Evolutionary conservation across 2,329 filamentous ascomycete species (phyloP), one percentile per base, ranked within the genome.

Genomic region (Fusarium sp.): DNA sequence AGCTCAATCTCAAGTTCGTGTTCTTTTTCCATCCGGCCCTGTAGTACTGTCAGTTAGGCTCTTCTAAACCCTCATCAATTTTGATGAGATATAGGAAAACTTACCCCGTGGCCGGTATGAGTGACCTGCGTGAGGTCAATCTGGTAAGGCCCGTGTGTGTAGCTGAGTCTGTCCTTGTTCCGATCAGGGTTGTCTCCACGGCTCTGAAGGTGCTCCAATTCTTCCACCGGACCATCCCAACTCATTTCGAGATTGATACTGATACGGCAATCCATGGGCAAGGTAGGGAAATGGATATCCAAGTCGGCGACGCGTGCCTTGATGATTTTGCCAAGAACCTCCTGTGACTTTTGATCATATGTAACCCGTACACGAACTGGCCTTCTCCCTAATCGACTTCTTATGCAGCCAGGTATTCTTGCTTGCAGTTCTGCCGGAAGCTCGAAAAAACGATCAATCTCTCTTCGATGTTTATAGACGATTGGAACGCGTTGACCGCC

Each of bases 211-310:
- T 77, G 74, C 70, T 87, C 83, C 15, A 89, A 77, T 60, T 88
- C 86, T 37, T 86, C 82, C 5, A 88, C 83, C 0, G 91, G 74
- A 3, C 94, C 93, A 5, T 93, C 86, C 82, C 90, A 97, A 53
- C 90, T 87, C 87, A 96, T 94, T 87, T 99, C 96, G 4, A 99
- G 86, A 75, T 97, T 98, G 75, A 99, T 89, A 73, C 93, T 97
- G 70, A 99, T 90, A 13, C 96, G 92, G 80, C 94, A 97, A 79
- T 99, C 96, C 74, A 97, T 92, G 5, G 88, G 87, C 11, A 86
- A 87, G 48, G 83, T 82, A 0, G 96, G 95, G 71, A 93, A 91
- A 78, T 91, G 90, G 18, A 99, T 86, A 72, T 97, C 91, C n/a
- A 97, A 81, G 76, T 99, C 94, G 25, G 88, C 90, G 15, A 98